phyloP scores from a whole-genome alignment of 73 alveolate species.

The Tetrahymena thermophila region DNA sequence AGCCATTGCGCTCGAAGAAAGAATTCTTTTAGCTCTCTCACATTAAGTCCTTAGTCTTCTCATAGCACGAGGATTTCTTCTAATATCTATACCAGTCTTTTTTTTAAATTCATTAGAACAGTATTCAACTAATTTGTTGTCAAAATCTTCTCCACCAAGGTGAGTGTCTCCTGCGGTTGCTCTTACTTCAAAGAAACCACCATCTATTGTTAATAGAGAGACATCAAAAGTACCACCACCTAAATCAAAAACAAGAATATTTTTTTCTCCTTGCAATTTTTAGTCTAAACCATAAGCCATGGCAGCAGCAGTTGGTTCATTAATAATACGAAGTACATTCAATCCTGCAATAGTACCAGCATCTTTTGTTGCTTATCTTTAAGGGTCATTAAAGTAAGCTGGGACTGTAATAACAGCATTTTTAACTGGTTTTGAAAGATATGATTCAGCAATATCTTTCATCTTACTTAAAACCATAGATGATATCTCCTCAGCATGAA shows the following conservation, averaged over 20 bases:
- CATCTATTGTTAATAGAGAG: slow-evolving; percentile 24
- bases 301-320: slow-evolving; percentile 73
- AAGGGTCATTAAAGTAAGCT: slow-evolving; percentile 87
- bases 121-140: not conserved
- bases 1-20: slow-evolving; percentile 56
- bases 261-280: not conserved
- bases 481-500: slow-evolving; percentile 85
- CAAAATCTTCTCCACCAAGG: slow-evolving; percentile 49
- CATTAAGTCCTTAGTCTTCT: slow-evolving; percentile 57
- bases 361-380: slow-evolving; percentile 95
- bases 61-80: not conserved
- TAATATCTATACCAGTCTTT: not conserved
- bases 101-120: not conserved
- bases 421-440: slow-evolving; percentile 65
- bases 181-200: slow-evolving; percentile 45
- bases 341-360: slow-evolving; percentile 76
- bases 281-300: slow-evolving; percentile 56
- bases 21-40: slow-evolving; percentile 69
- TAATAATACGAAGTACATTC: slow-evolving; percentile 45
- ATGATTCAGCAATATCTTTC: slow-evolving; percentile 60
- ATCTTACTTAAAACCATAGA: slow-evolving; percentile 75
- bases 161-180: slow-evolving; percentile 52
- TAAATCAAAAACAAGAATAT: slow-evolving; percentile 42
- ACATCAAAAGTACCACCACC: slow-evolving; percentile 69
- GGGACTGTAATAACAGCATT: slow-evolving; percentile 91